A percentile compares a stretch with the other conserved stretches of the same genome.
Evolutionary conservation across 2,329 filamentous ascomycete genomes (phyloP).

Genomic region (Cladosporium sp.): DNA sequence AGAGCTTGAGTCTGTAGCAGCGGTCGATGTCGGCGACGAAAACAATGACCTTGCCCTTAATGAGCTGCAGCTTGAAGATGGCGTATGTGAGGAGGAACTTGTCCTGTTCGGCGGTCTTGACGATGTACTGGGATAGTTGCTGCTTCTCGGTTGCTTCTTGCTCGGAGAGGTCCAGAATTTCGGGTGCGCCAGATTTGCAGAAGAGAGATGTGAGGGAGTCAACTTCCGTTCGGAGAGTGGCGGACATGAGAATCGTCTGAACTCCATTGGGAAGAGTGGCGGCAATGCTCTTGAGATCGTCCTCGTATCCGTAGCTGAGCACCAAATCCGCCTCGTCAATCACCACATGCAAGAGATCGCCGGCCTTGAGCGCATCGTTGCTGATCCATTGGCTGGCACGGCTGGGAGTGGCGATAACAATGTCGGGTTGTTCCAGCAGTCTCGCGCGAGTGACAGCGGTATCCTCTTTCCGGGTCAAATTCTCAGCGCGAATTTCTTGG

Average conservation of each 20-base stretch:
- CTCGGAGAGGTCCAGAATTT: slow-evolving; percentile 78
- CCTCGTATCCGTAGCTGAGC: slow-evolving; percentile 89
- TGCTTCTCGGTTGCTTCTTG: slow-evolving; percentile 58
- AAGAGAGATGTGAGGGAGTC: slow-evolving; percentile 83
- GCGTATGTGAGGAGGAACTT: slow-evolving; percentile 93
- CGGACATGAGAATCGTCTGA: slow-evolving; percentile 91
- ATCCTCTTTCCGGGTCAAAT: slow-evolving; percentile 86
- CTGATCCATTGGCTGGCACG: slow-evolving; percentile 77
- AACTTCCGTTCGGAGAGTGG: slow-evolving; percentile 84
- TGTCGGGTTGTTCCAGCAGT: slow-evolving; percentile 80
- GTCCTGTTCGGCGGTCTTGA: slow-evolving; percentile 93
- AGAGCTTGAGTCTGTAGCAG: slow-evolving; percentile 90
- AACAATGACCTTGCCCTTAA: slow-evolving; percentile 87
- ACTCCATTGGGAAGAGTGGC: slow-evolving; percentile 78
- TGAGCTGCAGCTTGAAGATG: slow-evolving; percentile 90
- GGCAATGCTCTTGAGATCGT: slow-evolving; percentile 80
- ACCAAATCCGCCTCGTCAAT: slow-evolving; percentile 95
- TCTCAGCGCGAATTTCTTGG: slow-evolving; percentile 78
- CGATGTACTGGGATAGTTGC: slow-evolving; percentile 81
- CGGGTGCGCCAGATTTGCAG: slow-evolving; percentile 67
- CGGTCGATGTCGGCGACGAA: slow-evolving; percentile 85
- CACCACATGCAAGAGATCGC: slow-evolving; percentile 73
- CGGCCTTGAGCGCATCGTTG: slow-evolving; percentile 67
- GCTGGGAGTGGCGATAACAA: slow-evolving; percentile 89
- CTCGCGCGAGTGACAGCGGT: slow-evolving; percentile 85